Conservation (phyloP, 2,329 filamentous ascomycete species). For the Exophiala sideris region DNA sequence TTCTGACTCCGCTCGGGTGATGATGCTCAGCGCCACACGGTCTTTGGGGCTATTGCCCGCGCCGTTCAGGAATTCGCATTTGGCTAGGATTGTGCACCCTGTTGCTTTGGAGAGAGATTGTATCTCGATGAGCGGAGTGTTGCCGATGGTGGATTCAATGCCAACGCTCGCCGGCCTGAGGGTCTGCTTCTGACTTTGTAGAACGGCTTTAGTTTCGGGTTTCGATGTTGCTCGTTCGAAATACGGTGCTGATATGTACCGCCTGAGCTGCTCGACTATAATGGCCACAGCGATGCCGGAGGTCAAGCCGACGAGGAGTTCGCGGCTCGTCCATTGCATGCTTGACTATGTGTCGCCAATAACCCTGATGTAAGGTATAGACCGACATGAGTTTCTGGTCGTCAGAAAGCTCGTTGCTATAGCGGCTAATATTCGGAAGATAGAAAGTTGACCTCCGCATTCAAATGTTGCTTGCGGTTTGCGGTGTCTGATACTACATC, state of each 20-base stretch:
- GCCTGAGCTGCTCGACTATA: constrained; percentile 17
- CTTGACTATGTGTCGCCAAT: neutral
- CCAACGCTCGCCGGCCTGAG: constrained; percentile 43
- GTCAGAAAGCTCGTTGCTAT: too few species aligned
- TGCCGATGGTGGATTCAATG: constrained; percentile 87
- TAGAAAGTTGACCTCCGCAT: too few species aligned
- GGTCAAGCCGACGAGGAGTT: constrained; percentile 40
- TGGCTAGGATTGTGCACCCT: constrained; percentile 84
- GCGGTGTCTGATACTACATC: too few species aligned
- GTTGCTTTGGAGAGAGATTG: constrained; percentile 81
- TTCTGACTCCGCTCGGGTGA: constrained; percentile 72
- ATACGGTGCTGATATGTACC: neutral
- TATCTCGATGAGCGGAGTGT: constrained; percentile 85
- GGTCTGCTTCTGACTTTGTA: neutral
- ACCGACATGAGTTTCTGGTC: too few species aligned
- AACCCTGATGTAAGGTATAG: too few species aligned
- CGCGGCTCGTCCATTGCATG: constrained; percentile 32
- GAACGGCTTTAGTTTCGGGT: too few species aligned
- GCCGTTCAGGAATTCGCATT: constrained; percentile 94
- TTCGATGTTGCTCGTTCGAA: neutral
- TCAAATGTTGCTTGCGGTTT: too few species aligned
- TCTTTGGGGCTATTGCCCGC: constrained; percentile 94
- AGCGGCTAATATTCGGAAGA: too few species aligned
- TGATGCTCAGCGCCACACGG: constrained; percentile 87
- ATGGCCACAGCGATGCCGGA: constrained; percentile 34